Base-by-base conservation (phyloP, 2,329 filamentous ascomycete species). In the Pseudocercospora musae region DNA sequence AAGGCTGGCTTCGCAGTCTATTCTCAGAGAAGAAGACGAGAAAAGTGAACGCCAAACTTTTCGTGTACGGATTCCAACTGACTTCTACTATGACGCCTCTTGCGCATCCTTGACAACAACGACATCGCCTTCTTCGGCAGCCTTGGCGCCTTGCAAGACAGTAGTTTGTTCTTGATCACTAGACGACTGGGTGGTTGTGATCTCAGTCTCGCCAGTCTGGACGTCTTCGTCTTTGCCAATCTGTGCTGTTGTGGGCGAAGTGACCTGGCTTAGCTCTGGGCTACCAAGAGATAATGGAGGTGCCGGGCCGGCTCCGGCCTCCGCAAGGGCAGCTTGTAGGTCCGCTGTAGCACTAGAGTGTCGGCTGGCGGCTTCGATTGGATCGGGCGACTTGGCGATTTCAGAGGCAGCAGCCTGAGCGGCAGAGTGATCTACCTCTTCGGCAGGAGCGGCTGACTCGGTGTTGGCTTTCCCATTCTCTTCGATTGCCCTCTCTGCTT, bases 101-200 rank as follows among this genome's bases (percentile, higher is more conserved):
- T 68, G 58, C 5, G 66, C 71, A 20, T 74, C 69, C 58, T 69
- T 69, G 20, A 75, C 68, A 5, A 75, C 68, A 13, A 75, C 33
- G 13, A 15, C 73, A 56, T 70, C 72, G 5, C 75, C 74, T 52
- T 74, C 71, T 27, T 73, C 68, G 2, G 61, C 64, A 8, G 72
- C 74, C 23, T 66, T 67, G 9, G 68, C 74, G 21, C 71, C 74
- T 1, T 73, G 62, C 61, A 66, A 71, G 21, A 70, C 63, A 40
- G 71, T 75, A 52, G 71, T 57, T 27, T 68, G 71, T 49, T 73
- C 69, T 25, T 67, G 58, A 21, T 70, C 68, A 6, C 69, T 72
- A 7, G 60, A 65, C 3, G 65, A 66, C 44, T 62, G 65, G 42
- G 58, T 63, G 27, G 73, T 68, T 25, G 59, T 63, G 15, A 60